phyloP scores from a whole-genome alignment of 306 rosid species.

The Prunus persica region Prunus_persica_NCBIv2 NC_034016.1:18779501-18780000 shows the following conservation, averaged over 20 bases:
- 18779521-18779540: no score
- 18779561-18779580: not conserved
- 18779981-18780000: not conserved
- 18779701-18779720: not conserved
- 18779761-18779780: constrained; percentile 35
- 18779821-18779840: constrained; percentile 70
- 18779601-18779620: not conserved
- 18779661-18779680: not conserved
- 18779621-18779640: not conserved
- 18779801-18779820: constrained; percentile 50
- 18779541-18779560: not conserved
- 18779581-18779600: no score
- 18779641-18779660: not conserved
- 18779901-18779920: constrained; percentile 37
- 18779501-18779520: not conserved
- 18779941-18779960: not conserved
- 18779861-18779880: constrained; percentile 68
- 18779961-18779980: not conserved
- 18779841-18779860: constrained; percentile 71
- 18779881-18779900: constrained; percentile 45
- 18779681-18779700: not conserved
- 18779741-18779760: not conserved
- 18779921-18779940: not conserved
- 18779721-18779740: not conserved
- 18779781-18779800: constrained; percentile 52